A percentile compares a stretch with the other conserved stretches of the same genome.
Conservation (phyloP, 176 grass and related monocot species). For the Carex parvula region DNA sequence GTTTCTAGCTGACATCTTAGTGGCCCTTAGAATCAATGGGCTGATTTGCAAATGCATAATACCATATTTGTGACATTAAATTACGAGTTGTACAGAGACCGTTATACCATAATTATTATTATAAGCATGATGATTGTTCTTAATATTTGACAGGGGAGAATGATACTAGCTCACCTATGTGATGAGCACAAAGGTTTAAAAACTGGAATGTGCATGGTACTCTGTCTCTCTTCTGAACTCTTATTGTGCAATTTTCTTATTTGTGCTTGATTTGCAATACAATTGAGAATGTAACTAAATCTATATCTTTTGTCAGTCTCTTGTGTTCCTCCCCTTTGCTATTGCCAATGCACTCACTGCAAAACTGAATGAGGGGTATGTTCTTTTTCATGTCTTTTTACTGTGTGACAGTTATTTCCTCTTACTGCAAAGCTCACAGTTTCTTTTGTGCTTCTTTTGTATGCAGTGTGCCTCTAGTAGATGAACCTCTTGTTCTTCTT, state of each 20-base stretch:
- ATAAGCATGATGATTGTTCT: neutral
- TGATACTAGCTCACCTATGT: constrained; percentile 94
- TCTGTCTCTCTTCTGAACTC: constrained; percentile 5
- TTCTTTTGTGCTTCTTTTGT: constrained; percentile 19
- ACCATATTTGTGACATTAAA: neutral
- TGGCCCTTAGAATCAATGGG: neutral
- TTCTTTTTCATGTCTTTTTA: neutral
- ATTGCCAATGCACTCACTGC: constrained; percentile 88
- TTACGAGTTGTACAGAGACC: neutral
- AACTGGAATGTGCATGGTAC: constrained; percentile 97
- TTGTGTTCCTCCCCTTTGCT: constrained; percentile 79
- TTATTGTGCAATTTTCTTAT: constrained; percentile 14
- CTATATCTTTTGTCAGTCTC: constrained; percentile 49
- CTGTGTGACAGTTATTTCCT: neutral
- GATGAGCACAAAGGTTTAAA: constrained; percentile 91
- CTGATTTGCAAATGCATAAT: neutral
- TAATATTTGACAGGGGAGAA: constrained; percentile 68
- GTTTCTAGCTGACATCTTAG: neutral
- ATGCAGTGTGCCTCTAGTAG: constrained; percentile 63
- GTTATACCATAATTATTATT: neutral
- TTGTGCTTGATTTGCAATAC: neutral
- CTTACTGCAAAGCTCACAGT: constrained; percentile 13
- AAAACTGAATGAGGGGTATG: constrained; percentile 80
- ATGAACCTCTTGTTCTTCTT: constrained; percentile 69
- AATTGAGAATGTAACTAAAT: constrained; percentile 11